Base-by-base conservation (phyloP, 2,329 filamentous ascomycete species). In the Trichoderma aggressivum region DNA sequence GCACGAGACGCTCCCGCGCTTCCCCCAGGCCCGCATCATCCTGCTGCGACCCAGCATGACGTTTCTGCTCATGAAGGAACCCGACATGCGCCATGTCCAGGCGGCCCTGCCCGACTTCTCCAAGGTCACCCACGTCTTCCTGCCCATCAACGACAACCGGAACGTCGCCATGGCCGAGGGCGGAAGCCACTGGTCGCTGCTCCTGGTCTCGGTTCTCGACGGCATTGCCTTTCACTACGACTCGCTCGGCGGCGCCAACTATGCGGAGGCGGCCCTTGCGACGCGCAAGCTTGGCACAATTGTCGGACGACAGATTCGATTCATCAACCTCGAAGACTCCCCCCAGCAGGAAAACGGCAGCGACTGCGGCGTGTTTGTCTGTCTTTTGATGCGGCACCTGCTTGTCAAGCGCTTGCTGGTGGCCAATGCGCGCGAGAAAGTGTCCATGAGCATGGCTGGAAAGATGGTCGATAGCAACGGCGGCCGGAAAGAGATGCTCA, bases 191-290 rank as follows among this genome's bases (percentile, higher is more conserved):
- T 99, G 96, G 96, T 97, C 94, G 0, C 85, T 99, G 0, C 89
- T 99, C 1, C 88, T 99, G 3, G 94, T 99, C 36, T 94, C 91
- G 14, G 88, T 94, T 53, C 90, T 97, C 63, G 96, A 99, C 79
- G 90, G 93, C 10, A 90, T 97, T 3, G 93, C 95, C 0, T 99
- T 99, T 81, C 96, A 99, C 84, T 99, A 99, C 83, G 96, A 99
- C 82, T 95, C 92, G 1, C 86, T 98, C 30, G 88, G 88, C 2
- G 90, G 90, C 2, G 87, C 89, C 50, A 98, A 99, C 81, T 88
- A 89, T 72, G 83, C 86, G 55, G 92, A 97, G 74, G 96, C 93
- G 0, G 86, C 87, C 64, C 83, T 87, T 1, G 91, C 92, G 7
- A 89, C 91, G 0, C 82, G 87, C 61, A 92, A 94, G 76, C 85